Evolutionary conservation across 2,329 filamentous ascomycete genomes (phyloP).

Genomic region (Fusarium hostae): DNA sequence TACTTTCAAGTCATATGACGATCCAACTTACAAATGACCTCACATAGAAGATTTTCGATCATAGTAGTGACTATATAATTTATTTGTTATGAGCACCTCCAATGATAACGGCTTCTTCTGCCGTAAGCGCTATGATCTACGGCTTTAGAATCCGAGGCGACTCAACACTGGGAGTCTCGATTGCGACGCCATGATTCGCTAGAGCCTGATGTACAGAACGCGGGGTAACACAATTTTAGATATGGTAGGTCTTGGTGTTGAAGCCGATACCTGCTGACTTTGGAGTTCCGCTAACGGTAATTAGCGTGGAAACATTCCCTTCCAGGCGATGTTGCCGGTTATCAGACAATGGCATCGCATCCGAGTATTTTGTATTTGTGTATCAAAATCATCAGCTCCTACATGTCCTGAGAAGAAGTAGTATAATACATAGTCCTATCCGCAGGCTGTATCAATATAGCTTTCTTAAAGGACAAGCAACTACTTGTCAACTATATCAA

Average conservation of each 20-base stretch:
- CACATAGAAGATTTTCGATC: not conserved
- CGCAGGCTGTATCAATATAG: accelerated
- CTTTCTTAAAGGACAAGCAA: not conserved
- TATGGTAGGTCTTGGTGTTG: too few species aligned
- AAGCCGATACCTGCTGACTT: not conserved
- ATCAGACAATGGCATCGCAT: not conserved
- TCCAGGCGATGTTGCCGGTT: too few species aligned
- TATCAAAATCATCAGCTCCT: not conserved
- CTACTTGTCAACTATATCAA: not conserved
- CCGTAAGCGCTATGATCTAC: not conserved
- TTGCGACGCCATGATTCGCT: not conserved
- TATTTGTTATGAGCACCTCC: not conserved
- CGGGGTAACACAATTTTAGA: not conserved
- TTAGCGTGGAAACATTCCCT: not conserved
- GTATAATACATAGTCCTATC: not conserved
- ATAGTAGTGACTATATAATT: not conserved
- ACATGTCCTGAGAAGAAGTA: not conserved
- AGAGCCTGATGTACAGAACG: too few species aligned
- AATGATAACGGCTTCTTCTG: not conserved
- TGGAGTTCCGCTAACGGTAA: not conserved
- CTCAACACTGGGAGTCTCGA: accelerated
- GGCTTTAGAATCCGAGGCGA: not conserved
- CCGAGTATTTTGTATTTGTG: too few species aligned
- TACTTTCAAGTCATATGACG: not conserved
- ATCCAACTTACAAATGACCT: accelerated